Percentiles rank a stretch among this genome's conserved stretches.
phyloP scores from a whole-genome alignment of 768 basidiomycete genomes.

The Amanita exitialis region DNA sequence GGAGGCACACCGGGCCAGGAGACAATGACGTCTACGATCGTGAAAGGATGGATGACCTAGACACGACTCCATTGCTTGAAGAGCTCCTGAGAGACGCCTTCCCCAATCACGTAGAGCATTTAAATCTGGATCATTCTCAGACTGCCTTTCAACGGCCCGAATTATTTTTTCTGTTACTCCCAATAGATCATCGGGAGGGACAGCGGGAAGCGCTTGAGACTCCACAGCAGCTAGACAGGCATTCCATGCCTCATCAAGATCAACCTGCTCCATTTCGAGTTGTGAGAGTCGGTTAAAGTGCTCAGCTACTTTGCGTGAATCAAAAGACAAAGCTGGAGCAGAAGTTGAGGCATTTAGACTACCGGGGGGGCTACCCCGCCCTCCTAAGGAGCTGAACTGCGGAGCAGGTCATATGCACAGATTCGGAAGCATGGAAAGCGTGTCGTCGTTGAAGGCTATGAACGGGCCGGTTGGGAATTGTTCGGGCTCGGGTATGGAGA shows the following conservation, averaged over 20 bases:
- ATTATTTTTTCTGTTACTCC: slow-evolving; percentile 1
- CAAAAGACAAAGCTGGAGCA: background rate
- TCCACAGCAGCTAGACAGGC: slow-evolving; percentile 19
- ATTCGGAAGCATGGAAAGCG: slow-evolving; percentile 12
- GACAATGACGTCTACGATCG: slow-evolving; percentile 16
- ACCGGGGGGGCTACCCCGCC: background rate
- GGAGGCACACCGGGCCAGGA: slow-evolving; percentile 22
- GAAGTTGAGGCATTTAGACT: slow-evolving; percentile 4
- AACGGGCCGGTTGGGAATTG: slow-evolving; percentile 7
- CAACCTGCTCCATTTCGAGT: slow-evolving; percentile 14
- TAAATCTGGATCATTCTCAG: slow-evolving; percentile 10
- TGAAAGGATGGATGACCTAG: slow-evolving; percentile 12
- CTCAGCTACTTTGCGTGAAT: background rate
- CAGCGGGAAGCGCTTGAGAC: background rate
- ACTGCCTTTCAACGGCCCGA: slow-evolving; percentile 7
- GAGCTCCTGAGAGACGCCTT: slow-evolving; percentile 21
- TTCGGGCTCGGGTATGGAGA: slow-evolving; percentile 7
- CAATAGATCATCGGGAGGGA: background rate
- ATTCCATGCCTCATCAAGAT: slow-evolving; percentile 30
- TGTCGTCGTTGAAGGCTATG: slow-evolving; percentile 17
- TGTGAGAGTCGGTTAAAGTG: background rate
- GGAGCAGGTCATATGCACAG: slow-evolving; percentile 2
- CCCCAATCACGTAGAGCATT: slow-evolving; percentile 24
- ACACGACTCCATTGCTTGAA: slow-evolving; percentile 18
- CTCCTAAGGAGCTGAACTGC: background rate